Evolutionary conservation across 495 filamentous ascomycete species (phyloP).

Genomic region (Hypoxylon cercidicola): DNA sequence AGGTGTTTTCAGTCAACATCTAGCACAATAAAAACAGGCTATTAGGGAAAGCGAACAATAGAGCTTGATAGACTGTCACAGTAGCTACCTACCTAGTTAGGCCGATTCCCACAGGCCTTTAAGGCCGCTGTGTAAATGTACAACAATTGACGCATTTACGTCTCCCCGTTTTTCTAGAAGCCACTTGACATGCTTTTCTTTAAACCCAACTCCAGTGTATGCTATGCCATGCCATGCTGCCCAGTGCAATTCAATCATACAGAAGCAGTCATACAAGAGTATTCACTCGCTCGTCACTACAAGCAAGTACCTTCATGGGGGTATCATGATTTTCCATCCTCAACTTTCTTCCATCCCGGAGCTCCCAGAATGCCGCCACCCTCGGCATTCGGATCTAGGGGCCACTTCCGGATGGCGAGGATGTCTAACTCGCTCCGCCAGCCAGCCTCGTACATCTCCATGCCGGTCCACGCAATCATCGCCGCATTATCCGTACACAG

Average conservation of each 20-base stretch:
- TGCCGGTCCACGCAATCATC: conserved; percentile 97
- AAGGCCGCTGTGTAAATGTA: conserved; percentile 41
- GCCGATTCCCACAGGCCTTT: conserved; percentile 16
- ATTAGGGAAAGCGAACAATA: not conserved
- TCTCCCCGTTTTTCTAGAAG: conserved; percentile 11
- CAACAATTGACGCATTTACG: conserved; percentile 22
- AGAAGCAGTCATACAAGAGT: conserved; percentile 16
- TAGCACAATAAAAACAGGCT: conserved; percentile 2
- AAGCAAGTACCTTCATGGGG: not conserved
- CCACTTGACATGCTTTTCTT: conserved; percentile 1
- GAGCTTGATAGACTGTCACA: conserved; percentile 40
- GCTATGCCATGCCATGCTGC: conserved; percentile 17
- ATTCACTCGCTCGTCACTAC: not conserved
- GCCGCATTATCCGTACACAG: conserved; percentile 95
- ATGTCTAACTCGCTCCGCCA: conserved; percentile 70
- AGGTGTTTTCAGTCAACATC: not conserved
- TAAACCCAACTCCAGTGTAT: conserved; percentile 9
- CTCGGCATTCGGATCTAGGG: conserved; percentile 69
- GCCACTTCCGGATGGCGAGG: conserved; percentile 77
- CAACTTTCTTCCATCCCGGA: conserved; percentile 50
- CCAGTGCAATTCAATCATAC: conserved; percentile 20
- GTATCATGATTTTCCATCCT: conserved; percentile 11
- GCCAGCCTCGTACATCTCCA: conserved; percentile 90
- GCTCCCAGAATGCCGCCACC: conserved; percentile 63
- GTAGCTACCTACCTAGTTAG: conserved; percentile 24